Percentiles rank a stretch among this genome's conserved stretches.
Conservation (phyloP, 2,329 filamentous ascomycete species). For the Fusarium pseudograminearum region DNA sequence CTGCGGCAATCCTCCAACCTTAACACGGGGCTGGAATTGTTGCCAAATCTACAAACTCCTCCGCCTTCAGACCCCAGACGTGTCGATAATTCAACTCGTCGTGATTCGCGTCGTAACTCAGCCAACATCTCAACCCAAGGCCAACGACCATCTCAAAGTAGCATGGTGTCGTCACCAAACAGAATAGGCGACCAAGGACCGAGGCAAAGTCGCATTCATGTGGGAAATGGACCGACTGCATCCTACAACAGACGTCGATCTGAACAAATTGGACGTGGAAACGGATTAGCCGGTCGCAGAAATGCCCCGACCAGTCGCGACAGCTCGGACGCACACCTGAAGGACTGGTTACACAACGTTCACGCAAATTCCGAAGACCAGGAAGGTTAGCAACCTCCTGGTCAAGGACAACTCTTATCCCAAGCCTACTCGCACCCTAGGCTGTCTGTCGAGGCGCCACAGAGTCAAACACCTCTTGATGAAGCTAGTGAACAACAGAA, state of each 20-base stretch:
- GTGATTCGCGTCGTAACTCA: conserved; percentile 14
- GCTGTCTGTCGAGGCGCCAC: conserved; percentile 5
- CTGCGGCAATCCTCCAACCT: conserved; percentile 4
- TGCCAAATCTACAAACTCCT: conserved; percentile 41
- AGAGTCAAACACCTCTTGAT: background rate
- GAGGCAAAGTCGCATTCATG: conserved; percentile 31
- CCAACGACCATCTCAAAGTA: conserved; percentile 10
- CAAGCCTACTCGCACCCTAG: conserved; percentile 8
- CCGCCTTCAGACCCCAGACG: conserved; percentile 43
- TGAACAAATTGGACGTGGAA: conserved; percentile 26
- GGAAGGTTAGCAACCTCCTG: conserved; percentile 42
- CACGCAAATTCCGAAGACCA: conserved; percentile 24
- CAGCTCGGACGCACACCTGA: conserved; percentile 20
- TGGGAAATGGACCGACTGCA: conserved; percentile 10
- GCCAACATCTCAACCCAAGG: conserved; percentile 7
- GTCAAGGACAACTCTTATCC: conserved; percentile 1
- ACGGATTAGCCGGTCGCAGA: conserved; percentile 16
- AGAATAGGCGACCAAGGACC: conserved; percentile 9
- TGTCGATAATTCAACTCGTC: conserved; percentile 10
- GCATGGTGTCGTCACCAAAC: conserved; percentile 1
- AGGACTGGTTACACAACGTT: conserved; percentile 29
- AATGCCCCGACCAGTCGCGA: conserved; percentile 20
- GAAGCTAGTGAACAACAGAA: conserved; percentile 1
- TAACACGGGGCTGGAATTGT: conserved; percentile 2
- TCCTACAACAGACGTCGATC: conserved; percentile 18